Percentiles rank a stretch among this genome's conserved stretches.
Evolutionary conservation across 2,329 filamentous ascomycete species (phyloP).

Genomic region (Pseudogymnoascus sp.): DNA sequence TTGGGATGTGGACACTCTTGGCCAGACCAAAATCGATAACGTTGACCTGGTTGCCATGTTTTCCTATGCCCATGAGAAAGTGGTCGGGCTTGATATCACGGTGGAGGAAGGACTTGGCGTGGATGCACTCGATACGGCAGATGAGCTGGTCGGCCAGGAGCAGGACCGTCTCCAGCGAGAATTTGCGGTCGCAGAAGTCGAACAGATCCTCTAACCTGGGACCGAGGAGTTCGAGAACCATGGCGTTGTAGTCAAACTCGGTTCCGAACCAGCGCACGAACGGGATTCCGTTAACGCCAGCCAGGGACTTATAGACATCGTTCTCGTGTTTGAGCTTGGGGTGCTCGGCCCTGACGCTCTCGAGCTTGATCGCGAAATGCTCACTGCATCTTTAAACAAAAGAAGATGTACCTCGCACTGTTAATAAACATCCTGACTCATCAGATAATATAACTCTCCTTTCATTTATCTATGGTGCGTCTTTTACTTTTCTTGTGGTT

Average conservation of each 20-base stretch:
- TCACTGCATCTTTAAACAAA: too few relatives aligned
- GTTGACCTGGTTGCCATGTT: slow-evolving; percentile 98
- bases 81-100: slow-evolving; percentile 99
- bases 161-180: slow-evolving; percentile 95
- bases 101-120: slow-evolving; percentile 99
- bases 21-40: slow-evolving; percentile 98
- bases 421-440: too few relatives aligned
- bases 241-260: slow-evolving; percentile 99
- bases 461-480: too few relatives aligned
- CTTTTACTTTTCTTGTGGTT: too few relatives aligned
- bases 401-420: too few relatives aligned
- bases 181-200: slow-evolving; percentile 99
- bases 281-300: slow-evolving; percentile 93
- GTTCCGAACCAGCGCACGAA: slow-evolving; percentile 99
- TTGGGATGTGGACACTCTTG: too few relatives aligned
- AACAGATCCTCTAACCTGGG: slow-evolving; percentile 95
- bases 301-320: slow-evolving; percentile 82
- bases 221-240: slow-evolving; percentile 95
- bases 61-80: slow-evolving; percentile 98
- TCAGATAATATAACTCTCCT: too few relatives aligned
- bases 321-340: too few relatives aligned
- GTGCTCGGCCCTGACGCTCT: too few relatives aligned
- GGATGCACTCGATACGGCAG: slow-evolving; percentile 98
- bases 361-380: too few relatives aligned
- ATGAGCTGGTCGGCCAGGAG: slow-evolving; percentile 96